phyloP scores from a whole-genome alignment of 2,329 filamentous ascomycete species.

The Penicillium sp. region DNA sequence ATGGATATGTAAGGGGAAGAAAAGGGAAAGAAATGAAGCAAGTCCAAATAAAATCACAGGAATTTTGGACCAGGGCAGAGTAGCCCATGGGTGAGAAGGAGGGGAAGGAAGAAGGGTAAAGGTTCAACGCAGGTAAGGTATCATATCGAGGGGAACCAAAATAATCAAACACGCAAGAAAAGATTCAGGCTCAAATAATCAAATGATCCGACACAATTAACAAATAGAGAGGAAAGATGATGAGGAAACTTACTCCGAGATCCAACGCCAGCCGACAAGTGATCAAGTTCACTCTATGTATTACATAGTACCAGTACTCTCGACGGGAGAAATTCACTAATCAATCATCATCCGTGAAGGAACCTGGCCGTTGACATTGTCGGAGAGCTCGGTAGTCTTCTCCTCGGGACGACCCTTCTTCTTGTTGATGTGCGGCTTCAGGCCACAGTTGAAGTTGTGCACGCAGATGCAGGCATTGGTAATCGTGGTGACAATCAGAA shows the following conservation, averaged over 20 bases:
- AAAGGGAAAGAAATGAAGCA: slow-evolving; percentile 18
- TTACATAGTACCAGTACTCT: slow-evolving; percentile 17
- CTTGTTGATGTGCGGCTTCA: slow-evolving; percentile 82
- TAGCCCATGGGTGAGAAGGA: slow-evolving; percentile 12
- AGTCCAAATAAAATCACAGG: slow-evolving; percentile 30
- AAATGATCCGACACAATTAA: slow-evolving; percentile 45
- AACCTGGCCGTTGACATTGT: slow-evolving; percentile 43
- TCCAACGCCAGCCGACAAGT: slow-evolving; percentile 25
- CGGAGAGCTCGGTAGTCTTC: slow-evolving; percentile 51
- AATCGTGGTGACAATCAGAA: slow-evolving; percentile 88
- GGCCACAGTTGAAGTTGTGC: slow-evolving; percentile 84
- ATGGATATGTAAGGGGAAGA: slow-evolving; percentile 23
- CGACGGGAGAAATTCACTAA: slow-evolving; percentile 27
- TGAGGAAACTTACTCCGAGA: slow-evolving; percentile 34
- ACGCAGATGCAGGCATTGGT: slow-evolving; percentile 85
- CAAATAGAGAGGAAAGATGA: slow-evolving; percentile 37
- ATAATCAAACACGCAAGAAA: slow-evolving; percentile 25
- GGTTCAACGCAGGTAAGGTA: slow-evolving; percentile 37
- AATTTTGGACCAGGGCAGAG: slow-evolving; percentile 24
- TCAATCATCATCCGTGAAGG: slow-evolving; percentile 56
- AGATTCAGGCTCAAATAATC: slow-evolving; percentile 35
- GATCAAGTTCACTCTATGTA: slow-evolving; percentile 18
- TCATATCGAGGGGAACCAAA: slow-evolving; percentile 38
- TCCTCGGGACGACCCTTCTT: slow-evolving; percentile 58
- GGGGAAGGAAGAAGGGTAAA: slow-evolving; percentile 24